Conservation (phyloP, 495 filamentous ascomycete genomes). For the Xylaria scruposa region DNA sequence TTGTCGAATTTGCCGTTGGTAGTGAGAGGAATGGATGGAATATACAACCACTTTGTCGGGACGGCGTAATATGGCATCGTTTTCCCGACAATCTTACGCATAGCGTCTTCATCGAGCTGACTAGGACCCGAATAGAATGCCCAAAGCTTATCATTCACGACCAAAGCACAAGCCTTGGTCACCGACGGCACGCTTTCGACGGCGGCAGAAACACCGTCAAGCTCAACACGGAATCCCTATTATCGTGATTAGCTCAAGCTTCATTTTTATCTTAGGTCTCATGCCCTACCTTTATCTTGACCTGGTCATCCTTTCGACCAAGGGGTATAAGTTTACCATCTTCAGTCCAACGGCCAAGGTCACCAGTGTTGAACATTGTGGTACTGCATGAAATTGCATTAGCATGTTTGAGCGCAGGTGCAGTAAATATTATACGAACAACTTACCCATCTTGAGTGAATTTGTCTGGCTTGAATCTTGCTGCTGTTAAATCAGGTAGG, state of each 20-base stretch:
- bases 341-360: slow-evolving; percentile 44
- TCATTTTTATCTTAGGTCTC: neutral
- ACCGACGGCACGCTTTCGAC: slow-evolving; percentile 40
- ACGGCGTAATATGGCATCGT: slow-evolving; percentile 47
- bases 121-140: slow-evolving; percentile 41
- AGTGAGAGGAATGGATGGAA: slow-evolving; percentile 40
- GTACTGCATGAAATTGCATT: slow-evolving; percentile 23
- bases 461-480: slow-evolving; percentile 42
- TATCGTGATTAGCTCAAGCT: slow-evolving; percentile 17
- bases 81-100: slow-evolving; percentile 29
- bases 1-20: slow-evolving; percentile 52
- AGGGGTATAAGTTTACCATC: slow-evolving; percentile 42
- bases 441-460: slow-evolving; percentile 45
- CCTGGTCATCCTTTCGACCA: slow-evolving; percentile 48
- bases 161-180: slow-evolving; percentile 43
- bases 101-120: slow-evolving; percentile 24
- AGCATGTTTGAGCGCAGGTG: neutral
- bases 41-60: slow-evolving; percentile 37
- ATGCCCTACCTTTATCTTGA: slow-evolving; percentile 43
- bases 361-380: slow-evolving; percentile 48
- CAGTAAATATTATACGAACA: neutral
- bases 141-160: slow-evolving; percentile 40
- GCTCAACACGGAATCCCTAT: slow-evolving; percentile 48
- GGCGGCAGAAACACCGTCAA: slow-evolving; percentile 44
- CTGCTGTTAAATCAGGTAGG: slow-evolving; percentile 43